These are phyloP conservation scores for Komagataea norvegica DNA, from an alignment of 1,139 yeast genomes.

Conservation along the genomic window DNA sequence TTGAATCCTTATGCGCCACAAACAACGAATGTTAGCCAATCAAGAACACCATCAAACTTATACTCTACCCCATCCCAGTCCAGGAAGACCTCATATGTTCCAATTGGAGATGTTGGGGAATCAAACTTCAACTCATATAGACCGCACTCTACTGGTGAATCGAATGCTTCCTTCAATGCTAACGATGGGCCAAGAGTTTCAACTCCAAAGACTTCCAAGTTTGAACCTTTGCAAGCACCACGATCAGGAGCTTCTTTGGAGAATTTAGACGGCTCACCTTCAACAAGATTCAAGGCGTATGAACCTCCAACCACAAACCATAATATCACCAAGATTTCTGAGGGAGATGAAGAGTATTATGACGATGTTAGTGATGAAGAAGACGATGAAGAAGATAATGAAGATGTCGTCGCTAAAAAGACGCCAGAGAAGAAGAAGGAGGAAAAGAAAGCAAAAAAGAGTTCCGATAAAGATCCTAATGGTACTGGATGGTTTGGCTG, in stretches of 20 bases:
- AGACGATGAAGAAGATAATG: constrained; percentile 37
- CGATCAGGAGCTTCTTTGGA: background rate
- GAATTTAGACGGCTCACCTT: constrained; percentile 7
- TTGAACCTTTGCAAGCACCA: constrained; percentile 20
- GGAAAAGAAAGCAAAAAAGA: constrained; percentile 16
- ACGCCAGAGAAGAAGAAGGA: constrained; percentile 8
- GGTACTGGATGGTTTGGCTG: constrained; percentile 41
- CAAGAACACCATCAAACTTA: constrained; percentile 1
- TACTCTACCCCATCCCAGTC: constrained; percentile 3
- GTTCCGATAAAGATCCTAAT: constrained; percentile 20
- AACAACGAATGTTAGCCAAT: no score
- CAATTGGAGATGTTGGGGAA: constrained; percentile 1
- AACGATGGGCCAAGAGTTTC: constrained; percentile 2
- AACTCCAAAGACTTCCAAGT: constrained; percentile 10
- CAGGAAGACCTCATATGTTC: constrained; percentile 9
- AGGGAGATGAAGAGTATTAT: constrained; percentile 33
- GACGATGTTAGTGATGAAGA: constrained; percentile 42
- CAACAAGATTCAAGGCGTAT: constrained; percentile 19
- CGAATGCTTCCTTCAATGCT: constrained; percentile 10
- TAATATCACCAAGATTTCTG: constrained; percentile 19
- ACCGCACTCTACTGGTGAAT: constrained; percentile 10
- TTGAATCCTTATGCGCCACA: no score
- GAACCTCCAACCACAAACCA: constrained; percentile 23
- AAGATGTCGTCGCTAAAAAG: constrained; percentile 30
- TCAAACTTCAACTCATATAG: constrained; percentile 21